Percentiles rank a stretch among this genome's conserved stretches.
phyloP scores from a whole-genome alignment of 352 stramenopile species.

The Pythium plurisporium region DNA sequence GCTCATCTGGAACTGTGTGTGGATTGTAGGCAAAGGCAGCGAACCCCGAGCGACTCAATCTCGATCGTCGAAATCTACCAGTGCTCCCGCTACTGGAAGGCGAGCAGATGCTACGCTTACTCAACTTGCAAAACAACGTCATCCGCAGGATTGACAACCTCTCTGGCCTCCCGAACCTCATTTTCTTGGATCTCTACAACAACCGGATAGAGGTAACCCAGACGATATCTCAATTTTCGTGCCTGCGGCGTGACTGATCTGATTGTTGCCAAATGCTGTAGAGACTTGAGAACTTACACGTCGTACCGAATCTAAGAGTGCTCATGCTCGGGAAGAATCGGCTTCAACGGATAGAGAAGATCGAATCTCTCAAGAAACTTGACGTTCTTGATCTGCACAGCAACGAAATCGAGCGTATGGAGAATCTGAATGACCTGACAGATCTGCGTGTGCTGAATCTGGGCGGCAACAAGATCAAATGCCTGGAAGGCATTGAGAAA shows the following conservation, averaged over 20 bases:
- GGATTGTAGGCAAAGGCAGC: constrained; percentile 42
- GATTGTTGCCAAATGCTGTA: constrained; percentile 7
- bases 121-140: constrained; percentile 91
- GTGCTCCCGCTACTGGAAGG: constrained; percentile 85
- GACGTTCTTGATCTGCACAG: constrained; percentile 91
- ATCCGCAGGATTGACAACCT: constrained; percentile 86
- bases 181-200: constrained; percentile 93
- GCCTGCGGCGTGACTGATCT: background rate
- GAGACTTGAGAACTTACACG: constrained; percentile 73
- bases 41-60: constrained; percentile 85
- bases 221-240: background rate
- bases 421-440: constrained; percentile 79
- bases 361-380: constrained; percentile 83
- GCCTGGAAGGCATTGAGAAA: constrained; percentile 76
- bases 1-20: background rate
- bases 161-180: constrained; percentile 80
- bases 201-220: constrained; percentile 77
- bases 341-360: constrained; percentile 75
- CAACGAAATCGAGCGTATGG: constrained; percentile 87
- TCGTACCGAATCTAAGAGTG: constrained; percentile 82
- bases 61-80: constrained; percentile 79
- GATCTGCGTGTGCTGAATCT: constrained; percentile 91
- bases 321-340: constrained; percentile 92
- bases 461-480: constrained; percentile 74
- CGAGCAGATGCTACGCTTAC: constrained; percentile 82